Evolutionary conservation across 2,329 filamentous ascomycete species (phyloP).

Genomic region (Lachnellula hyalina): DNA sequence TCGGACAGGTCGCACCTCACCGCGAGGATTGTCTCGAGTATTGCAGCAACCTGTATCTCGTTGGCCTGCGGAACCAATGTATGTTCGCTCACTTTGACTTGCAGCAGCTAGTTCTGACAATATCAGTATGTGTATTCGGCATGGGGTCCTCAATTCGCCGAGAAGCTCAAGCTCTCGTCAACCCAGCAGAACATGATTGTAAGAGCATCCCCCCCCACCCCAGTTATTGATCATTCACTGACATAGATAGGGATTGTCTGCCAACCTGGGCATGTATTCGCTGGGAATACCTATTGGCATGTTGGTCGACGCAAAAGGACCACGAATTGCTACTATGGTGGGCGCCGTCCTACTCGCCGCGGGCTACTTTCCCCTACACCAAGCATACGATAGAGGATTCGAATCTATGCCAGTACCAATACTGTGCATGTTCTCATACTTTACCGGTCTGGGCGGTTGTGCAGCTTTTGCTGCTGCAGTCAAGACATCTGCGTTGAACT

Average conservation of each 20-base stretch:
- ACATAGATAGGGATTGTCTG: slow-evolving; percentile 53
- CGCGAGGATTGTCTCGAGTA: slow-evolving; percentile 73
- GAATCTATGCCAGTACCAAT: slow-evolving; percentile 49
- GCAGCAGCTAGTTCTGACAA: slow-evolving; percentile 23
- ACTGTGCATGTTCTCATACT: slow-evolving; percentile 77
- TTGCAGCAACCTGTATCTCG: slow-evolving; percentile 78
- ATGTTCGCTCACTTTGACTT: slow-evolving; percentile 31
- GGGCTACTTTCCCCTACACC: slow-evolving; percentile 82
- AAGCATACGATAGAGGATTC: slow-evolving; percentile 66
- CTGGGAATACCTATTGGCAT: slow-evolving; percentile 85
- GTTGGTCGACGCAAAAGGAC: slow-evolving; percentile 77
- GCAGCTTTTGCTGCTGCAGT: slow-evolving; percentile 84
- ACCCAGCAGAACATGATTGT: slow-evolving; percentile 91
- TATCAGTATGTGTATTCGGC: slow-evolving; percentile 92
- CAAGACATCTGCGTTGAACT: slow-evolving; percentile 84
- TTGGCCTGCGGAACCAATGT: slow-evolving; percentile 93
- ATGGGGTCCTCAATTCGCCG: slow-evolving; percentile 94
- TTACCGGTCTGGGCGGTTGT: slow-evolving; percentile 85
- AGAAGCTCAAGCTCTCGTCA: slow-evolving; percentile 79
- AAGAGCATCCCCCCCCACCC: slow-evolving; percentile 30
- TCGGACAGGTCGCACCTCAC: slow-evolving; percentile 48
- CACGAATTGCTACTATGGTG: slow-evolving; percentile 69
- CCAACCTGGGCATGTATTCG: slow-evolving; percentile 91
- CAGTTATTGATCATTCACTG: slow-evolving; percentile 26
- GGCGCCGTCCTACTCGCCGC: slow-evolving; percentile 67